Evolutionary conservation across 768 basidiomycete species (phyloP).

Genomic region (Lenzites betulinus): DNA sequence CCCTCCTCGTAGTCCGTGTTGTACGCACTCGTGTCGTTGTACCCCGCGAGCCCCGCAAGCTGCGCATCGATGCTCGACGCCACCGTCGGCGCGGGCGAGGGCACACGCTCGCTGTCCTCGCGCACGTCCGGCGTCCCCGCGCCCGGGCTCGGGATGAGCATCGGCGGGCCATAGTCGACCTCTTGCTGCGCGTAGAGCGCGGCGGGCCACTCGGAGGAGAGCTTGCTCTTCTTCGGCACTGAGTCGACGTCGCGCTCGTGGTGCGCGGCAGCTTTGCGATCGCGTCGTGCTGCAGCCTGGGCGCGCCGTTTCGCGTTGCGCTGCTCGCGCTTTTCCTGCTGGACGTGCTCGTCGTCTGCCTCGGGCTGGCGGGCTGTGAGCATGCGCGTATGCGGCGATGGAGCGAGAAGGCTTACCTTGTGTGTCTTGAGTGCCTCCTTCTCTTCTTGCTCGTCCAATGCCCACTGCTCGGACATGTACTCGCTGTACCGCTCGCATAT

Average conservation of each 20-base stretch:
- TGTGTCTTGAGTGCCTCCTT: constrained; percentile 47
- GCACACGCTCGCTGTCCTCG: constrained; percentile 34
- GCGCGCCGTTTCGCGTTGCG: constrained; percentile 28
- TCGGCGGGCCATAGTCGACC: constrained; percentile 16
- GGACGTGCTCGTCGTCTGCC: not conserved
- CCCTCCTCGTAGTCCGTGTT: constrained; percentile 50
- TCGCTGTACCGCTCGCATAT: constrained; percentile 83
- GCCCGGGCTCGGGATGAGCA: constrained; percentile 8
- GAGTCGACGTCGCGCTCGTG: constrained; percentile 38
- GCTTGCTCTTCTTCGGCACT: constrained; percentile 14
- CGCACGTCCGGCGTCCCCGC: constrained; percentile 12
- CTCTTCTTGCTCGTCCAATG: constrained; percentile 76
- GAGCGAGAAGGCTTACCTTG: constrained; percentile 24
- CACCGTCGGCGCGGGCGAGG: constrained; percentile 55
- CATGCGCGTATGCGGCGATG: no score
- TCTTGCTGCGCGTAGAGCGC: constrained; percentile 1
- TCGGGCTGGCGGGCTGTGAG: not conserved
- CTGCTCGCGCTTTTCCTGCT: constrained; percentile 12
- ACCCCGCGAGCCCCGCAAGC: constrained; percentile 26
- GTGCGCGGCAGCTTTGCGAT: constrained; percentile 41
- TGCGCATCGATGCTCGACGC: constrained; percentile 51
- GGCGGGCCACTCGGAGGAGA: constrained; percentile 4
- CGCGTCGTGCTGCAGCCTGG: constrained; percentile 29
- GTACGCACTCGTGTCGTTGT: constrained; percentile 50
- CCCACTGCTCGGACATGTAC: constrained; percentile 82